Base-by-base conservation (phyloP, 768 basidiomycete genomes). In the Pleurotus citrinopileatus region DNA sequence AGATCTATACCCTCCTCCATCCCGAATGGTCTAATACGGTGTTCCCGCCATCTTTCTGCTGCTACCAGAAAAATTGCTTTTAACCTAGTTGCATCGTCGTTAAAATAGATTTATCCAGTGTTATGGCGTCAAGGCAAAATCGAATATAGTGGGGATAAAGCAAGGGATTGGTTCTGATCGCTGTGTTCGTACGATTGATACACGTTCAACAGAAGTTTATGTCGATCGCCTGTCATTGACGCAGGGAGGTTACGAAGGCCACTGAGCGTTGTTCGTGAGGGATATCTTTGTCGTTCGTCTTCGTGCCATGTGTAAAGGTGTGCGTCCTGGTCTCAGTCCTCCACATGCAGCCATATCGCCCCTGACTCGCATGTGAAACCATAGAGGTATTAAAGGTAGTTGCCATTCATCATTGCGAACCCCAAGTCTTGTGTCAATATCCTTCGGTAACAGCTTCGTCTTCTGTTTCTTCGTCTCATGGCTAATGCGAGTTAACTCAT, bases 1-100 rank as follows among this genome's bases (percentile, higher is more conserved):
- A 53, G 34, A 2, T n/a, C 15, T 19, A 59, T 40, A 26, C 55
- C 56, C 10, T 51, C 34, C 29, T 6, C 13, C 29, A 32, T 13
- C 44, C 44, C n/a, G n/a, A n/a, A n/a, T n/a, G n/a, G n/a, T 32
- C 13, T 32, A 32, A 32, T 32, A 6, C 29, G 7, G 29, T 13
- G 29, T 32, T 32, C 29, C 29, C n/a, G n/a, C n/a, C n/a, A n/a
- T n/a, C n/a, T n/a, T n/a, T n/a, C n/a, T n/a, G n/a, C n/a, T n/a
- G n/a, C n/a, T n/a, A n/a, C n/a, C n/a, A n/a, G n/a, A n/a, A n/a
- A n/a, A n/a, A n/a, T n/a, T n/a, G n/a, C n/a, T n/a, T n/a, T n/a
- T n/a, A n/a, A n/a, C n/a, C n/a, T n/a, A n/a, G n/a, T n/a, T n/a
- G n/a, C n/a, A n/a, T n/a, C n/a, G n/a, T n/a, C n/a, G n/a, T n/a